Conservation (phyloP, 768 basidiomycete species). For the Paxillus ammoniavirescens region DNA sequence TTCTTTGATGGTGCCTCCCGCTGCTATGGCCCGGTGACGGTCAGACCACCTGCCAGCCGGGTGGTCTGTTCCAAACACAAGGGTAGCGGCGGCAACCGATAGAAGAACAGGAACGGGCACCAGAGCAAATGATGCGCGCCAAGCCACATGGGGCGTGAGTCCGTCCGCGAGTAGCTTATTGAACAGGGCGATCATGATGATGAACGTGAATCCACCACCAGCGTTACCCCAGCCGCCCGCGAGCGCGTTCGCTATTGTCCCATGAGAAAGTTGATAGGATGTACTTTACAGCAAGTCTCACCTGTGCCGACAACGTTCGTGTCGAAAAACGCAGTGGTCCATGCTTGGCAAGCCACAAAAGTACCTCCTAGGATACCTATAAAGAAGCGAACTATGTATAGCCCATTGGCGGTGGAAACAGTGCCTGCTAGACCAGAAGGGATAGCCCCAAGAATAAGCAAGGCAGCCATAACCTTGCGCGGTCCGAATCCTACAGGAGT, state of each 20-base stretch:
- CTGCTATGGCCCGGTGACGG: conserved; percentile 39
- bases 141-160: conserved; percentile 42
- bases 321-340: conserved; percentile 63
- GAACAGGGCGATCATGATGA: conserved; percentile 56
- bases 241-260: conserved; percentile 48
- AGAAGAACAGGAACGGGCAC: conserved; percentile 57
- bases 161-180: conserved; percentile 36
- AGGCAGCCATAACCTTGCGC: conserved; percentile 50
- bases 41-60: conserved; percentile 54
- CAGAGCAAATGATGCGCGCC: conserved; percentile 54
- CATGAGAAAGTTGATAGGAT: conserved; percentile 10
- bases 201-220: conserved; percentile 50
- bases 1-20: conserved; percentile 15
- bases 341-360: conserved; percentile 60
- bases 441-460: conserved; percentile 54
- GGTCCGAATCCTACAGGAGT: conserved; percentile 41
- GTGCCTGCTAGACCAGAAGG: conserved; percentile 60
- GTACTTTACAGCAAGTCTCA: neutral
- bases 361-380: conserved; percentile 60
- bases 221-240: conserved; percentile 55
- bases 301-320: conserved; percentile 42
- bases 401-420: conserved; percentile 36
- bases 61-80: conserved; percentile 52
- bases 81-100: conserved; percentile 36
- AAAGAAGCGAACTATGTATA: conserved; percentile 52